Conservation (phyloP, 257 asterid species). For the Nicotiana tomentosiformis region DNA sequence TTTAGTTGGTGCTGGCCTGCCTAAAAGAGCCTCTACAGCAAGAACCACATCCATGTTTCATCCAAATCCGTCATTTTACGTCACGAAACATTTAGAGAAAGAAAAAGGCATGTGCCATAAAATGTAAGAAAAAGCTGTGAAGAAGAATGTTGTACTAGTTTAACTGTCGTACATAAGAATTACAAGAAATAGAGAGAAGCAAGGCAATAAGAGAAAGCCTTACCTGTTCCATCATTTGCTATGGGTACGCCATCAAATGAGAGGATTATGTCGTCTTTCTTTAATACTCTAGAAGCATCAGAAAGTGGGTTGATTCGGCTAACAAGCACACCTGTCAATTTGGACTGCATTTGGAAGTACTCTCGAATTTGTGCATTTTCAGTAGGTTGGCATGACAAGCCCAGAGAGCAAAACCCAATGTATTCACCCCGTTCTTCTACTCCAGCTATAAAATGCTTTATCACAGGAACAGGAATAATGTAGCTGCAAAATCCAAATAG, state of each 20-base stretch:
- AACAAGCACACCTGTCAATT: slow-evolving; percentile 78
- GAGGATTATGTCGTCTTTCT: slow-evolving; percentile 78
- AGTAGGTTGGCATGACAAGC: slow-evolving; percentile 89
- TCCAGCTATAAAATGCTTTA: slow-evolving; percentile 78
- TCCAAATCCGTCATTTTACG: background rate
- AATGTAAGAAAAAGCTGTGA: background rate
- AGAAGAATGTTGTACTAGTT: slow-evolving; percentile 5
- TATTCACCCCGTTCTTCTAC: slow-evolving; percentile 86
- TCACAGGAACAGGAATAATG: slow-evolving; percentile 92
- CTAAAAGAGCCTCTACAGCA: background rate
- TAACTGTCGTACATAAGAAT: background rate
- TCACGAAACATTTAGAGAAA: background rate
- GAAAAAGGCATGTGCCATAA: background rate
- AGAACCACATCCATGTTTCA: background rate
- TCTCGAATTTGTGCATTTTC: slow-evolving; percentile 81
- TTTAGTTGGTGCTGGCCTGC: background rate
- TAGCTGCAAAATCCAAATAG: slow-evolving; percentile 41
- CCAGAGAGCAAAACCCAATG: slow-evolving; percentile 90
- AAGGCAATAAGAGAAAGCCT: background rate
- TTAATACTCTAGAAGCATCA: slow-evolving; percentile 55
- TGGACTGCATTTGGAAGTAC: slow-evolving; percentile 63
- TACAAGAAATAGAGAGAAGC: background rate
- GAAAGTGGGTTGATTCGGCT: slow-evolving; percentile 79
- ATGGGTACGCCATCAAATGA: slow-evolving; percentile 85
- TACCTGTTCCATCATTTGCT: slow-evolving; percentile 98